A percentile compares a stretch with the other conserved stretches of the same genome.
phyloP scores from a whole-genome alignment of 179 eudicot genomes.

The Corrigiola litoralis region DNA sequence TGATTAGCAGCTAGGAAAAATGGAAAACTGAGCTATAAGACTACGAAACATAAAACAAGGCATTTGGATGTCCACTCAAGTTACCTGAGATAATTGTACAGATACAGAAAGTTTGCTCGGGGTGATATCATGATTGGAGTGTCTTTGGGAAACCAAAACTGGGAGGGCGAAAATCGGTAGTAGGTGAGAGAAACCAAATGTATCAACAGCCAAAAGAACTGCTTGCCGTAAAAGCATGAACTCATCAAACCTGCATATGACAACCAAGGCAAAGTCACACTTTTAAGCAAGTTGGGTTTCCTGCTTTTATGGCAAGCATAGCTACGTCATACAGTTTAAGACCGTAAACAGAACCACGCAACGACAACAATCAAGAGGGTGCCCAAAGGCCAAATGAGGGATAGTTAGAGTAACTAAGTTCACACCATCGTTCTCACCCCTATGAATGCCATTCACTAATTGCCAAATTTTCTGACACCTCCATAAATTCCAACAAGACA shows the following conservation, averaged over 20 bases:
- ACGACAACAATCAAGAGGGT: constrained; percentile 1
- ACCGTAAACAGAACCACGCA: not conserved
- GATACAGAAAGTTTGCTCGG: constrained; percentile 34
- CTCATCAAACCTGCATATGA: constrained; percentile 77
- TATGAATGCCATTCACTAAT: not conserved
- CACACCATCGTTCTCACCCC: not conserved
- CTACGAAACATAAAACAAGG: not conserved
- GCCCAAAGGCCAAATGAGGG: not conserved
- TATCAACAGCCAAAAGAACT: constrained; percentile 69
- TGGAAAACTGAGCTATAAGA: not conserved
- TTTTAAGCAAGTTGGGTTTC: not conserved
- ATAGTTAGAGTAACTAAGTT: not conserved
- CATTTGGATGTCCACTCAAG: not conserved
- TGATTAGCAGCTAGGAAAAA: constrained; percentile 1
- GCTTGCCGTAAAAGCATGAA: constrained; percentile 84
- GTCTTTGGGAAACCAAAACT: constrained; percentile 46
- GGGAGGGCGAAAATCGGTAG: constrained; percentile 83
- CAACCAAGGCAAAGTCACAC: constrained; percentile 4
- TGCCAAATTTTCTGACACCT: not conserved
- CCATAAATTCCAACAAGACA: not conserved
- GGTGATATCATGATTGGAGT: constrained; percentile 18
- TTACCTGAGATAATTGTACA: constrained; percentile 67
- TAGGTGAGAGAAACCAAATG: constrained; percentile 87
- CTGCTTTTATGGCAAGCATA: not conserved
- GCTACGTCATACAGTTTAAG: not conserved